Conservation (phyloP, 768 basidiomycete genomes). For the Chiua virens region DNA sequence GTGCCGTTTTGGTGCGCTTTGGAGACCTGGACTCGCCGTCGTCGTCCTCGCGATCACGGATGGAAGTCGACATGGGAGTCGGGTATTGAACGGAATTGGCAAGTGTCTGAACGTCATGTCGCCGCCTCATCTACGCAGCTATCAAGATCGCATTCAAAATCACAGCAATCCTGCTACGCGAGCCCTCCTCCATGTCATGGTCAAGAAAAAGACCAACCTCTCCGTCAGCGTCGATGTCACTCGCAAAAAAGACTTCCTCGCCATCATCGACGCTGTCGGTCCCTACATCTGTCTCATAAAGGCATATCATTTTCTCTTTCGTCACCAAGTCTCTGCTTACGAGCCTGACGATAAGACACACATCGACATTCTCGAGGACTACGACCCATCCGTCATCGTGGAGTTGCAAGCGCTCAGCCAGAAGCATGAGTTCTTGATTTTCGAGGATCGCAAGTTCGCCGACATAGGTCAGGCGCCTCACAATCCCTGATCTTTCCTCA, state of each 20-base stretch:
- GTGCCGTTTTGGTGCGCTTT: slow-evolving; percentile 38
- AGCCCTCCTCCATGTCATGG: slow-evolving; percentile 77
- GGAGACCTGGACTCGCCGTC: slow-evolving; percentile 34
- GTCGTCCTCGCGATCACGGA: slow-evolving; percentile 56
- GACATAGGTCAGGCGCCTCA: slow-evolving; percentile 75
- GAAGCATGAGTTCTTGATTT: slow-evolving; percentile 92
- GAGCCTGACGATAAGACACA: slow-evolving; percentile 70
- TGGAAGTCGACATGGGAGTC: slow-evolving; percentile 28
- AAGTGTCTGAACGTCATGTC: slow-evolving; percentile 21
- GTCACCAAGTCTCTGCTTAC: slow-evolving; percentile 20
- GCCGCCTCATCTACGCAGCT: slow-evolving; percentile 49
- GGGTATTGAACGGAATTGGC: no score
- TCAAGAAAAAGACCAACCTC: slow-evolving; percentile 86
- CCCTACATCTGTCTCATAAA: slow-evolving; percentile 93
- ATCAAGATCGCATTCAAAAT: slow-evolving; percentile 56
- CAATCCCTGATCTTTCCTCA: background rate
- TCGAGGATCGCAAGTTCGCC: slow-evolving; percentile 98
- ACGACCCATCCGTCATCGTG: slow-evolving; percentile 68
- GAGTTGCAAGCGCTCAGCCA: slow-evolving; percentile 66
- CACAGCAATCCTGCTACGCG: slow-evolving; percentile 77
- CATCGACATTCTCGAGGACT: slow-evolving; percentile 94
- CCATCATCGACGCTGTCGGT: slow-evolving; percentile 86
- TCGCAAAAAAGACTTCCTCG: slow-evolving; percentile 70
- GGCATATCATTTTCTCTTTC: slow-evolving; percentile 43
- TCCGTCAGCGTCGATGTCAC: slow-evolving; percentile 97